These are phyloP conservation scores for Aspergillus incahuasiensis DNA, from an alignment of 495 filamentous ascomycete species.

Conservation along the genomic window DNA sequence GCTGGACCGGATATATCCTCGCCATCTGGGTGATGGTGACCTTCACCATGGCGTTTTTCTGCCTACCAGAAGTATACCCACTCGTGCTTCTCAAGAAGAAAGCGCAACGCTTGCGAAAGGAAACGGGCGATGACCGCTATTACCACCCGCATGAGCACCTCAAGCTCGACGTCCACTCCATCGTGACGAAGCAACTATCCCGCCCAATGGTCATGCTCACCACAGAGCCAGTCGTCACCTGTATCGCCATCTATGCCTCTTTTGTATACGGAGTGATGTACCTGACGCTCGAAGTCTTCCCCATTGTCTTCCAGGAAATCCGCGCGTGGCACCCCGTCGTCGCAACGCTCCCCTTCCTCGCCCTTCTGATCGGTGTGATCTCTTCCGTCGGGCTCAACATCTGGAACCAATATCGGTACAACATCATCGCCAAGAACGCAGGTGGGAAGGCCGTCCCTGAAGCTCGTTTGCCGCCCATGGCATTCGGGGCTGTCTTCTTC, in stretches of 20 bases:
- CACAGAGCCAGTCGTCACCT: constrained; percentile 42
- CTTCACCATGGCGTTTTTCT: constrained; percentile 31
- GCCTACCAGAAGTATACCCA: constrained; percentile 48
- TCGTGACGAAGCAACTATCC: constrained; percentile 25
- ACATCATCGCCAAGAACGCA: constrained; percentile 26
- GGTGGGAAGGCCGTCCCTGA: constrained; percentile 44
- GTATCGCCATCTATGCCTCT: constrained; percentile 43
- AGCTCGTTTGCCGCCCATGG: constrained; percentile 45
- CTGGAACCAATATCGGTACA: constrained; percentile 38
- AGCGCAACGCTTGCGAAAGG: constrained; percentile 44
- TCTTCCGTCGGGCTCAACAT: constrained; percentile 37
- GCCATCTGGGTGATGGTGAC: constrained; percentile 31
- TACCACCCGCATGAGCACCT: constrained; percentile 45
- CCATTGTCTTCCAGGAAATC: constrained; percentile 43
- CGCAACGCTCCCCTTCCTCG: constrained; percentile 48
- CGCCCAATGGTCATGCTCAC: constrained; percentile 45
- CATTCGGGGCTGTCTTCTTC: constrained; percentile 41
- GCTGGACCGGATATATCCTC: constrained; percentile 46
- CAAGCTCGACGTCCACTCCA: constrained; percentile 23
- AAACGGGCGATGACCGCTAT: constrained; percentile 39
- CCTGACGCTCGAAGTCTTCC: constrained; percentile 41
- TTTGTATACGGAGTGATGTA: constrained; percentile 45
- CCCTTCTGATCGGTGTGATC: constrained; percentile 44
- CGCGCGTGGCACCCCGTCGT: constrained; percentile 41
- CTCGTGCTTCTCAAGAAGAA: constrained; percentile 44